These are phyloP conservation scores for Aspergillus transmontanensis DNA, from an alignment of 2,329 filamentous ascomycete genomes.

Conservation along the genomic window DNA sequence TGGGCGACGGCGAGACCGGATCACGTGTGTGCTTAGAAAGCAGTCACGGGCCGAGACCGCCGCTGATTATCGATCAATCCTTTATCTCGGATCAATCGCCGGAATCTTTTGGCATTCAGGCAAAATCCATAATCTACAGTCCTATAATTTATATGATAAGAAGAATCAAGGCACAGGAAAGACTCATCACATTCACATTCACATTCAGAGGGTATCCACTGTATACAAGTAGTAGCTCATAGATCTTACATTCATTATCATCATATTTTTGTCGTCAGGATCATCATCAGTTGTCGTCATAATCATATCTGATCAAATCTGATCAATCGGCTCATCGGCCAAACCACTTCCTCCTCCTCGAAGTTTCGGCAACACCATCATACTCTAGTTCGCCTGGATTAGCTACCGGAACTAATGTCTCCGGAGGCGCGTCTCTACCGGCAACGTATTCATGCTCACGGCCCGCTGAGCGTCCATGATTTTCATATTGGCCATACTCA, in stretches of 20 bases:
- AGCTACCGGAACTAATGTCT: conserved; percentile 13
- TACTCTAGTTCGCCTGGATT: conserved; percentile 15
- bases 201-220: neutral
- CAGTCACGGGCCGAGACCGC: conserved; percentile 22
- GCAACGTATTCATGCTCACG: conserved; percentile 8
- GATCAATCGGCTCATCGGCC: conserved; percentile 21
- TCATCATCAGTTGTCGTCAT: neutral
- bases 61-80: conserved; percentile 20
- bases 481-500: conserved; percentile 20
- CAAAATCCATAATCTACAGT: neutral
- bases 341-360: conserved; percentile 36
- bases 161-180: neutral
- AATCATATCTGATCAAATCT: neutral
- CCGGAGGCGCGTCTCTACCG: conserved; percentile 7
- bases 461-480: conserved; percentile 2
- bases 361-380: conserved; percentile 14
- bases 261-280: neutral
- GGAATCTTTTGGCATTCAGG: neutral
- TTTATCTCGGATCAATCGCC: conserved; percentile 6
- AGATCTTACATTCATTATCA: conserved; percentile 3
- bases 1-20: conserved; percentile 15
- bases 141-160: neutral
- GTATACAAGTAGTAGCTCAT: neutral
- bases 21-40: conserved; percentile 26
- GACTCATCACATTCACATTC: neutral